Conservation (phyloP, 306 rosid genomes). For the Notholithocarpus densiflorus region DNA sequence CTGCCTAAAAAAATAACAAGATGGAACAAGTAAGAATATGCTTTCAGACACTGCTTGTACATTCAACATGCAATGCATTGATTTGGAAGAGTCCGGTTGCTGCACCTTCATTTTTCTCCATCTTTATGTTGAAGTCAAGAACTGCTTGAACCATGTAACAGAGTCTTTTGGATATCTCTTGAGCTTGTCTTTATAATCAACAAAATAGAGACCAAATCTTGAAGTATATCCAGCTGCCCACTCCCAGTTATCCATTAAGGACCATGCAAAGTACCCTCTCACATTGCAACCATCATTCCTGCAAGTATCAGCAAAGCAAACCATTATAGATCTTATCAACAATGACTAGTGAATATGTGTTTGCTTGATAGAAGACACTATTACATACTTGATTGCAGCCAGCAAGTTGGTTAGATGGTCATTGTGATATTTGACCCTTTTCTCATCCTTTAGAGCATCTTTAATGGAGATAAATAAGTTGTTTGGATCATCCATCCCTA, state of each 20-base stretch:
- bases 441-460: conserved; percentile 74
- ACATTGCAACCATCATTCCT: conserved; percentile 89
- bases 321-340: not conserved
- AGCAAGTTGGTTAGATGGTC: conserved; percentile 60
- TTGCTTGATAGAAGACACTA: not conserved
- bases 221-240: conserved; percentile 75
- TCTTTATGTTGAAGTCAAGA: conserved; percentile 44
- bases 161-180: conserved; percentile 88
- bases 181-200: conserved; percentile 66
- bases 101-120: not conserved
- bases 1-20: no score
- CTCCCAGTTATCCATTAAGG: conserved; percentile 81
- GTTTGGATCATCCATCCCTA: conserved; percentile 92
- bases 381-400: conserved; percentile 57
- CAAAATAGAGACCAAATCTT: conserved; percentile 74
- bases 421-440: conserved; percentile 66
- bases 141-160: conserved; percentile 68
- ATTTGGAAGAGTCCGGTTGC: not conserved
- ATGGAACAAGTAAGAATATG: no score
- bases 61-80: not conserved
- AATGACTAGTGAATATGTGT: not conserved
- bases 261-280: conserved; percentile 81
- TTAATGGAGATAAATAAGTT: conserved; percentile 32
- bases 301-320: conserved; percentile 24
- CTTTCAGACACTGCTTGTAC: not conserved